A percentile compares a stretch with the other conserved stretches of the same genome.
phyloP scores from a whole-genome alignment of 257 asterid genomes.

The Linaria vulgaris region DNA sequence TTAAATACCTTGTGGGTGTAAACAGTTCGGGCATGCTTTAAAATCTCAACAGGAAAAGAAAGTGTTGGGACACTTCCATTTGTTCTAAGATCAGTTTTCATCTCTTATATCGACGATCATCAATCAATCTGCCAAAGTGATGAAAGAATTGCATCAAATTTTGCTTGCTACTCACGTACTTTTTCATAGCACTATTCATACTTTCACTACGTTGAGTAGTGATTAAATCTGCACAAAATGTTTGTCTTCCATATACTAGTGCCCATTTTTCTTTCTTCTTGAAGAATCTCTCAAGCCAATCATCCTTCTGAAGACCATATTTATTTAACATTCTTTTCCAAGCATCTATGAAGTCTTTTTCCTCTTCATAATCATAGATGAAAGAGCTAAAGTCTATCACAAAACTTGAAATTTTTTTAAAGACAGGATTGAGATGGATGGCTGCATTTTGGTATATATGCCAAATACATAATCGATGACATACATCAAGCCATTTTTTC shows the following conservation, averaged over 20 bases:
- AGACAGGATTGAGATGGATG: background rate
- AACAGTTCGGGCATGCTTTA: background rate
- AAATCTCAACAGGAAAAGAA: background rate
- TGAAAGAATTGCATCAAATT: background rate
- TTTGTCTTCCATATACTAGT: background rate
- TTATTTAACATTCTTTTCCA: background rate
- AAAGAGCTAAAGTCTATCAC: background rate
- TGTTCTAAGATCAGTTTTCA: background rate
- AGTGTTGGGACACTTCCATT: background rate
- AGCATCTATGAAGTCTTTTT: background rate
- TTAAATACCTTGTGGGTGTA: conserved; percentile 1
- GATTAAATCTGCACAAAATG: background rate
- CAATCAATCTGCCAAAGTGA: background rate
- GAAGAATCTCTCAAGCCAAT: background rate
- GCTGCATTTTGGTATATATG: conserved; percentile 15
- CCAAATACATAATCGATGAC: conserved; percentile 9
- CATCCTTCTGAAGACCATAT: background rate
- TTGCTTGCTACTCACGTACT: background rate
- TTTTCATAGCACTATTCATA: background rate
- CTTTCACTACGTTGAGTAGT: conserved; percentile 2
- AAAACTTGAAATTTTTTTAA: background rate
- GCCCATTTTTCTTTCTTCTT: conserved; percentile 3
- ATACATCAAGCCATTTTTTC: background rate
- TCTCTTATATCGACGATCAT: background rate
- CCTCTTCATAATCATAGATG: conserved; percentile 2